Conservation (phyloP, 768 basidiomycete species). For the Clitopilus passeckerianus region DNA sequence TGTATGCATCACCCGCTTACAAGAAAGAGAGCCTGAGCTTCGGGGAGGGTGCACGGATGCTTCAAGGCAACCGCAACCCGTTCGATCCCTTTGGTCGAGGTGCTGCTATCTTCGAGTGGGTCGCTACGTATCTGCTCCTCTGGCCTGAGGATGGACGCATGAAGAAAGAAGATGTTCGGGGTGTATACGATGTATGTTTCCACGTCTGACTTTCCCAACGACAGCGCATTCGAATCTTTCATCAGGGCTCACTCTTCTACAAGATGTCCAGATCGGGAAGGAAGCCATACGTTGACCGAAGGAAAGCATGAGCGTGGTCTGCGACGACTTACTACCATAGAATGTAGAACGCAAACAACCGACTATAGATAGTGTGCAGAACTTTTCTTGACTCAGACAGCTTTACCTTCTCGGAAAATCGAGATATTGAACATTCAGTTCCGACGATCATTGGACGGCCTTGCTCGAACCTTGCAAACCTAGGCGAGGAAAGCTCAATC, state of each 20-base stretch:
- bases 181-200: constrained; percentile 30
- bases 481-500: too few relatives aligned
- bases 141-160: constrained; percentile 30
- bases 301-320: too few relatives aligned
- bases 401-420: too few relatives aligned
- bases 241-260: constrained; percentile 30
- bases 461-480: too few relatives aligned
- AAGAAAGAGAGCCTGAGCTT: constrained; percentile 27
- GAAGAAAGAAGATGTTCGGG: constrained; percentile 34
- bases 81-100: constrained; percentile 40
- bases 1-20: constrained; percentile 23
- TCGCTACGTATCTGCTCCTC: constrained; percentile 31
- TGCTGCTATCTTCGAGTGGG: constrained; percentile 36
- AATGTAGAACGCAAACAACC: too few relatives aligned
- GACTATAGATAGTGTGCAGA: too few relatives aligned
- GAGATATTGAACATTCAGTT: too few relatives aligned
- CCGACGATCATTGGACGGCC: too few relatives aligned
- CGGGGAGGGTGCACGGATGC: constrained; percentile 32
- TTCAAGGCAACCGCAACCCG: constrained; percentile 32
- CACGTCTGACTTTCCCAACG: neutral
- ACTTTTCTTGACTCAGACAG: too few relatives aligned
- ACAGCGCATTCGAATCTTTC: neutral
- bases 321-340: neutral
- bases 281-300: neutral
- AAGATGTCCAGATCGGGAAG: constrained; percentile 21